Evolutionary conservation across 2,329 filamentous ascomycete species (phyloP), one percentile per base, ranked within the genome.

Genomic region (Pyrenophora teres): DNA sequence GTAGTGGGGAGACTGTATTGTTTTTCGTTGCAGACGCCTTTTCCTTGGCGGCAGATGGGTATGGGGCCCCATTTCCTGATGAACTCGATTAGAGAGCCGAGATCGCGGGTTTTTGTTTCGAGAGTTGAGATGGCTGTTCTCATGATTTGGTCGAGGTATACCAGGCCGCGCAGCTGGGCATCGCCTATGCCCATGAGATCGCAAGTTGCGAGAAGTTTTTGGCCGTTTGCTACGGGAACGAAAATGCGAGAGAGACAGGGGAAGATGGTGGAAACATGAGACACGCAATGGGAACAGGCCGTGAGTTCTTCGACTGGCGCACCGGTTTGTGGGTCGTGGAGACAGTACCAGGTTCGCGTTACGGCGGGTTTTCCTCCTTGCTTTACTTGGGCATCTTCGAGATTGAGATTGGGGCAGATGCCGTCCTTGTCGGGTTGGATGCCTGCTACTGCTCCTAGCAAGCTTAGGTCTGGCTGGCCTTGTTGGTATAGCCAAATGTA

Each of bases 301-400:
- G 59, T 65, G 13, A 63, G 23, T 19, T 64, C 60, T 32, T 65
- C 60, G 4, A 65, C 25, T 16, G 56, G 37, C 12, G 38, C 32
- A 9, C 44, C 54, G 3, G 46, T 57, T 16, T 31, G 35, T 21
- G 59, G 54, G n/a, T 65, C 59, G 7, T 9, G 25, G 4, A 65
- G 50, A 37, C 54, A 62, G 36, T 59, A 61, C 62, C 60, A 64
- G 25, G 46, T 56, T 23, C 62, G 52, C 4, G 46, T 57, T 5
- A 46, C 54, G 13, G 46, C 38, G 12, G 59, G 50, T n/a, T 52
- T 64, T 8, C 49, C 47, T 23, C 50, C 51, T 30, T 49, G 53
- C 7, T 58, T 48, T 9, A 50, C 57, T 38, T 56, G 52, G 13
- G 52, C 31, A 23, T 60, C 52, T 9, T 54, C 36, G 8, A 25